phyloP scores from a whole-genome alignment of 352 stramenopile species.

The Paralagenidium karlingii region DNA sequence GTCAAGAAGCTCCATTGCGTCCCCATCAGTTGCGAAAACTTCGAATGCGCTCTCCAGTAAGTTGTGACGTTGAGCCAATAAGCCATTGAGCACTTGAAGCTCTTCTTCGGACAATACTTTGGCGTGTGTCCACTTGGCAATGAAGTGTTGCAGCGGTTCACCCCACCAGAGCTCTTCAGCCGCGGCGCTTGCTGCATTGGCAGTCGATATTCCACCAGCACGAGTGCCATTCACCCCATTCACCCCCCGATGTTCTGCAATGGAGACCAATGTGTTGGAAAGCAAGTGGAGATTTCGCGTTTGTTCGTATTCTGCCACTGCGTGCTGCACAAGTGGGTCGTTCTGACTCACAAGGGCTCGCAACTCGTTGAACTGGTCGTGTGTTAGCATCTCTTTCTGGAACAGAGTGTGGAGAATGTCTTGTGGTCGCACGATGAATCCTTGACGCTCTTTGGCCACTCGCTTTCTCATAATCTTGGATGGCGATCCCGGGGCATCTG shows the following conservation, averaged over 20 bases:
- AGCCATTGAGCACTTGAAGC: slow-evolving; percentile 19
- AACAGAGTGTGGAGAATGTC: slow-evolving; percentile 32
- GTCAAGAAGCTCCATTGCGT: slow-evolving; percentile 53
- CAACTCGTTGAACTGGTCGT: slow-evolving; percentile 40
- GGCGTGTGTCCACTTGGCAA: slow-evolving; percentile 28
- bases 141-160: slow-evolving; percentile 24
- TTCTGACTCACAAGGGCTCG: slow-evolving; percentile 41
- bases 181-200: neutral
- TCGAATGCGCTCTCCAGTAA: slow-evolving; percentile 62
- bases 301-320: slow-evolving; percentile 27
- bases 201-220: neutral
- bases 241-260: slow-evolving; percentile 60
- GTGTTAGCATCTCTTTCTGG: slow-evolving; percentile 48
- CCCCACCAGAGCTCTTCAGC: slow-evolving; percentile 25
- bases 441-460: slow-evolving; percentile 1
- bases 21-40: slow-evolving; percentile 36
- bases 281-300: slow-evolving; percentile 13
- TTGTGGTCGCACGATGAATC: slow-evolving; percentile 10
- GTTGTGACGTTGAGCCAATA: slow-evolving; percentile 40
- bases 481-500: neutral
- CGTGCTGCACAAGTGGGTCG: slow-evolving; percentile 29
- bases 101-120: slow-evolving; percentile 16
- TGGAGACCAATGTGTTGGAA: slow-evolving; percentile 29
- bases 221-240: neutral
- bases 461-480: neutral